These are phyloP conservation scores for Platanthera guangdongensis DNA, from an alignment of 106 monocot genomes.

Conservation along the genomic window DNA sequence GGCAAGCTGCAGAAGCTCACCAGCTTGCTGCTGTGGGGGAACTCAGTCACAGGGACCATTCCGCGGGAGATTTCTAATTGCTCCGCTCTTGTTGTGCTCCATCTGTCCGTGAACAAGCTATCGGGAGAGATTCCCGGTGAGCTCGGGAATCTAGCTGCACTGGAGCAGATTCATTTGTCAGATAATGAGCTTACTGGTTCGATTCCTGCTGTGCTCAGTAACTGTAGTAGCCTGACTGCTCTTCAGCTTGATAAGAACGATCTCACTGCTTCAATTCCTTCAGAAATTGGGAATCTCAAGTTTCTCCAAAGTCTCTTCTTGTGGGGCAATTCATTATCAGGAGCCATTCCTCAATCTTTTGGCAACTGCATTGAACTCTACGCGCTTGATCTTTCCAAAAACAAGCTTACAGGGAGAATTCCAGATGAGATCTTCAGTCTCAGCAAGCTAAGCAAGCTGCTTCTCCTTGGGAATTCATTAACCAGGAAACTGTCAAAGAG, in stretches of 20 bases:
- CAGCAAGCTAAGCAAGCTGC: slow-evolving; percentile 77
- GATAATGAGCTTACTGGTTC: slow-evolving; percentile 59
- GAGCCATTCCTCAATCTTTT: slow-evolving; percentile 45
- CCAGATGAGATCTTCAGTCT: slow-evolving; percentile 70
- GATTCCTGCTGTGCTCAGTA: slow-evolving; percentile 51
- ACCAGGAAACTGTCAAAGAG: slow-evolving; percentile 41
- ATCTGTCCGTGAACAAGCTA: slow-evolving; percentile 70
- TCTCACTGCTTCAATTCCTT: slow-evolving; percentile 57
- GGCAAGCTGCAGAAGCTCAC: slow-evolving; percentile 78
- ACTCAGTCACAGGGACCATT: slow-evolving; percentile 50
- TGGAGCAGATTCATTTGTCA: slow-evolving; percentile 88
- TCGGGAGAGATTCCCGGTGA: slow-evolving; percentile 55
- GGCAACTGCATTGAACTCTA: slow-evolving; percentile 69
- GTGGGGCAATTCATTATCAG: slow-evolving; percentile 79
- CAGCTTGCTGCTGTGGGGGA: slow-evolving; percentile 87
- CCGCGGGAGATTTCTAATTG: slow-evolving; percentile 73
- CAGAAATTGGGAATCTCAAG: slow-evolving; percentile 42
- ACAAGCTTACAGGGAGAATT: slow-evolving; percentile 54
- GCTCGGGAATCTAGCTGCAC: slow-evolving; percentile 40
- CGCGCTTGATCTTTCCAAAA: slow-evolving; percentile 75
- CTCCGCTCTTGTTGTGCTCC: slow-evolving; percentile 65
- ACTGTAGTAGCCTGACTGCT: slow-evolving; percentile 69
- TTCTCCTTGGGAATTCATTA: slow-evolving; percentile 62
- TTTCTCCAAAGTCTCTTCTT: slow-evolving; percentile 57
- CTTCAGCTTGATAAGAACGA: slow-evolving; percentile 76